Percentiles rank a stretch among this genome's conserved stretches.
These are phyloP conservation scores for Emergomyces orientalis DNA, from an alignment of 2,329 filamentous ascomycete species.

Conservation along the genomic window DNA sequence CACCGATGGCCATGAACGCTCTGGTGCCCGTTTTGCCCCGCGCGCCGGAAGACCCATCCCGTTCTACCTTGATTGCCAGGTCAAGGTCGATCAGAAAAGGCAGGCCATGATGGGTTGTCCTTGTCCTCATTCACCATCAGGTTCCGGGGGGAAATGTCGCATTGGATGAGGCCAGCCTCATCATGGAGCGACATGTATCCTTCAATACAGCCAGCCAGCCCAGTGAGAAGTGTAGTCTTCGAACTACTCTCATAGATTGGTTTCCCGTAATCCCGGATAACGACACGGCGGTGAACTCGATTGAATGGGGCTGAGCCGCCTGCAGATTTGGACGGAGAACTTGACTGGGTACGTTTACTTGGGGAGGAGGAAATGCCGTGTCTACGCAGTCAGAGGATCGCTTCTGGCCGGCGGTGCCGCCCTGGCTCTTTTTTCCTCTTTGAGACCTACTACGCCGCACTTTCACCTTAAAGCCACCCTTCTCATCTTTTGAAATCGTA, in stretches of 20 bases:
- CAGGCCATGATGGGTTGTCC: neutral
- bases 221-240: neutral
- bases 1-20: neutral
- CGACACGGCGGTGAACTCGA: neutral
- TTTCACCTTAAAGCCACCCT: neutral
- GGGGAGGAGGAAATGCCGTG: neutral
- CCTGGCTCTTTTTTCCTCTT: neutral
- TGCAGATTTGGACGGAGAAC: neutral
- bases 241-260: neutral
- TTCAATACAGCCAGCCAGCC: neutral
- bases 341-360: neutral
- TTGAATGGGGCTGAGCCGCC: neutral
- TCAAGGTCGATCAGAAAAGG: neutral
- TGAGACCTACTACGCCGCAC: neutral
- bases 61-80: neutral
- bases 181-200: neutral
- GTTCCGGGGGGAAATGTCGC: neutral
- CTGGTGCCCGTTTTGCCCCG: neutral
- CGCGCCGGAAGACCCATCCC: neutral
- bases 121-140: neutral
- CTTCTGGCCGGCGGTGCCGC: neutral
- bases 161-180: neutral
- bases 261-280: neutral
- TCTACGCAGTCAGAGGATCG: neutral
- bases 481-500: conserved; percentile 27